Evolutionary conservation across 768 basidiomycete genomes (phyloP), one percentile per base, ranked within the genome.

Genomic region (Tubosaeta sp.): DNA sequence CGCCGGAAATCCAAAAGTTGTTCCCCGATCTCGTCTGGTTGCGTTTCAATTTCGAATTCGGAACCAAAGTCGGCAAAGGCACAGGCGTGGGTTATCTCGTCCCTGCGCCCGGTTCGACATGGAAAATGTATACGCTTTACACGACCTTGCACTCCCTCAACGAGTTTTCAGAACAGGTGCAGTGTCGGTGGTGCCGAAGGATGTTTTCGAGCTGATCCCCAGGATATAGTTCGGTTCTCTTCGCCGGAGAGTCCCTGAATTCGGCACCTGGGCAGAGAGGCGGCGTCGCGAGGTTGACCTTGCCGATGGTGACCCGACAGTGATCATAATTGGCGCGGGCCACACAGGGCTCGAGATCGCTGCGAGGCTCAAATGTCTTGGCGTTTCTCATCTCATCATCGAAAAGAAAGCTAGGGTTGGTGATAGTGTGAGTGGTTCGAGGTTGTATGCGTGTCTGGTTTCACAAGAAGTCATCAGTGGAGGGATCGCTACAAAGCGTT

Each of bases 271-370:
- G 86, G 71, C 72, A 39, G 71, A 72, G 29, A 66, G 71, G 26
- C 72, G 82, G 31, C 65, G 66, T 38, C 62, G 62, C 34, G 75
- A 79, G 52, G 49, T 60, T 9, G 74, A 76, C 29, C 84, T 83
- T 57, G 67, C 65, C 33, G 75, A 75, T 19, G 62, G 57, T 6
- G 74, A 77, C 34, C 84, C 85, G 0, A 74, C 74, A 2, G 87
- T 86, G 9, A 64, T 88, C 29, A 71, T 88, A 25, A 69, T 86
- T 19, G 83, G 85, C 12, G 85, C 76, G 0, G 85, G 85, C 0
- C 87, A 88, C 50, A 78, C 77, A 54, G 89, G 87, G 1, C 67
- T 92, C 32, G 79, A 76, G 35, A 62, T 81, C 3, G 85, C 86
- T 0, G 84, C 85, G 2, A 74, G 85, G 17, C 69, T 91, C 50